These are phyloP conservation scores for Phialemonium atrogriseum DNA, from an alignment of 2,329 filamentous ascomycete species.

Conservation along the genomic window DNA sequence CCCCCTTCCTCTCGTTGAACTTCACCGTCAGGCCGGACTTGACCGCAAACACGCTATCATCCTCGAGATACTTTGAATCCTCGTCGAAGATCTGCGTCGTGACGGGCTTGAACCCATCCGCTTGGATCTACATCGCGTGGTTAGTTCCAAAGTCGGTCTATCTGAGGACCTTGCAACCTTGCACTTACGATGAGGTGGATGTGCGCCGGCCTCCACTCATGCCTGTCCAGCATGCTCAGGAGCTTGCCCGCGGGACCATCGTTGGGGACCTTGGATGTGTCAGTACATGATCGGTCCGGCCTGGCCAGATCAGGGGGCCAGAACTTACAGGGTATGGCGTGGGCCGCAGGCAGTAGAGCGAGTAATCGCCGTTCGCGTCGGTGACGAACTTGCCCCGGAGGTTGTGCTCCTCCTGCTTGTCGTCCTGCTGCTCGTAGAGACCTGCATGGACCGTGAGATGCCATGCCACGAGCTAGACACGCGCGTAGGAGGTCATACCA, in stretches of 20 bases:
- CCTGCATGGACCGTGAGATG: slow-evolving; percentile 15
- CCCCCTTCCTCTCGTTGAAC: slow-evolving; percentile 20
- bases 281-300: too few species aligned
- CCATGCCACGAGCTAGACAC: slow-evolving; percentile 21
- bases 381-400: slow-evolving; percentile 65
- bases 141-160: too few species aligned
- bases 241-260: slow-evolving; percentile 26
- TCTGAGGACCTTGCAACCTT: too few species aligned
- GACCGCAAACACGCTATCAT: slow-evolving; percentile 32
- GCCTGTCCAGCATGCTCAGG: slow-evolving; percentile 23
- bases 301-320: neutral
- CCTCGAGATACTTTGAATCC: slow-evolving; percentile 47
- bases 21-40: slow-evolving; percentile 27
- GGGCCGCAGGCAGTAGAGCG: slow-evolving; percentile 52
- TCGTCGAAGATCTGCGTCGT: slow-evolving; percentile 64
- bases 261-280: slow-evolving; percentile 13
- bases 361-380: slow-evolving; percentile 55
- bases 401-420: slow-evolving; percentile 62
- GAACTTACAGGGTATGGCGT: slow-evolving; percentile 40
- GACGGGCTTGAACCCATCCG: slow-evolving; percentile 56
- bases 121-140: slow-evolving; percentile 36
- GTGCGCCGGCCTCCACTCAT: slow-evolving; percentile 26
- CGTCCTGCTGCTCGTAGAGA: slow-evolving; percentile 65
- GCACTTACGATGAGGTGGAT: slow-evolving; percentile 25
- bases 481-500: slow-evolving; percentile 29